Evolutionary conservation across 2,329 filamentous ascomycete genomes (phyloP).

Genomic region (Neonectria faginata): DNA sequence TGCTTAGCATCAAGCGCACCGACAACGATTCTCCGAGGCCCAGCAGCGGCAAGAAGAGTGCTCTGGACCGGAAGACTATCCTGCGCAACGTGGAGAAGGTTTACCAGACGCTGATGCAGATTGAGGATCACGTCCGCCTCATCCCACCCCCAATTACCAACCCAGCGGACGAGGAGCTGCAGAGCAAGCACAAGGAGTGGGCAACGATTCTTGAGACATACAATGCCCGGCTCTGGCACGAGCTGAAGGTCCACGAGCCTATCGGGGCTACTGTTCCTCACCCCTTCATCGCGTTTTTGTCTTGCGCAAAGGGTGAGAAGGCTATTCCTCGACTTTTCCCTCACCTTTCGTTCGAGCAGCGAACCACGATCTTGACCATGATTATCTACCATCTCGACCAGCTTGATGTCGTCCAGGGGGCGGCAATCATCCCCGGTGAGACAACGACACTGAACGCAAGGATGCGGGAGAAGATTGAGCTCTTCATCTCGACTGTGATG

Average conservation of each 20-base stretch:
- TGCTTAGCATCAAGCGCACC: constrained; percentile 93
- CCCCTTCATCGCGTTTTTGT: constrained; percentile 96
- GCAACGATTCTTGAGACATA: constrained; percentile 67
- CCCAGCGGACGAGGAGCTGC: constrained; percentile 70
- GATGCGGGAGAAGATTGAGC: constrained; percentile 90
- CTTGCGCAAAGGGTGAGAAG: constrained; percentile 96
- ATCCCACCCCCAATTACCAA: constrained; percentile 74
- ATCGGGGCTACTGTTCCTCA: constrained; percentile 83
- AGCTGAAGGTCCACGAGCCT: constrained; percentile 92
- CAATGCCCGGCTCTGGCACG: constrained; percentile 84
- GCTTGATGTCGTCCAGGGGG: constrained; percentile 88
- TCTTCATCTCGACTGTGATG: constrained; percentile 90
- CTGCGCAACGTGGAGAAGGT: constrained; percentile 89
- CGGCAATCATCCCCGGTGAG: constrained; percentile 79
- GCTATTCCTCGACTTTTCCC: constrained; percentile 94
- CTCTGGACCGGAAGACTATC: constrained; percentile 83
- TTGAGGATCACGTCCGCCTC: constrained; percentile 91
- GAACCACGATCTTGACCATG: constrained; percentile 95
- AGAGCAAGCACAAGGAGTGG: constrained; percentile 84
- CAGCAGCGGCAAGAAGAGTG: constrained; percentile 62
- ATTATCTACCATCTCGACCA: constrained; percentile 93
- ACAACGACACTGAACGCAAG: constrained; percentile 76
- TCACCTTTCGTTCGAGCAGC: constrained; percentile 90
- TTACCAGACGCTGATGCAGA: constrained; percentile 88
- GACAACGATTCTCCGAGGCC: constrained; percentile 73